These are phyloP conservation scores for Cryptosporidium sp. DNA, from an alignment of 169 alveolate species.

Conservation along the genomic window DNA sequence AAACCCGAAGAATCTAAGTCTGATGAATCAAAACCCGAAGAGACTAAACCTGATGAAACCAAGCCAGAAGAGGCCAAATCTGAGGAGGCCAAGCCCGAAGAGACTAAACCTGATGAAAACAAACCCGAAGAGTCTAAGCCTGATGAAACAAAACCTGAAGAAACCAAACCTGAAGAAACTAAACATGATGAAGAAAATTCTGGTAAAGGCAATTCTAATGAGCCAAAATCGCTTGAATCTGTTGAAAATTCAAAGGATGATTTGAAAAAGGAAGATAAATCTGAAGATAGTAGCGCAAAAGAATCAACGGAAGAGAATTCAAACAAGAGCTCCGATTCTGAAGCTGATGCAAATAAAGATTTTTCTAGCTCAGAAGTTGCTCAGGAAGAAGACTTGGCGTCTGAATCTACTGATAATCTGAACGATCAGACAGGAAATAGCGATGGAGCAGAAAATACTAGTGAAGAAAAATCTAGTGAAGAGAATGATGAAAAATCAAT, in stretches of 20 bases:
- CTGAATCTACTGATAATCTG: conserved; percentile 8
- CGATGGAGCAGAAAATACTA: background rate
- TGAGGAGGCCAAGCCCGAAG: background rate
- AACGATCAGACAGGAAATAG: background rate
- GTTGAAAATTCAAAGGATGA: background rate
- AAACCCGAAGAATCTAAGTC: background rate
- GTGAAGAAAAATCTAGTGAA: background rate
- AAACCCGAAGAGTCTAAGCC: background rate
- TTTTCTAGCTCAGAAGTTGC: conserved; percentile 24
- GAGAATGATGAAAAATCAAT: background rate
- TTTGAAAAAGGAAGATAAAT: conserved; percentile 8
- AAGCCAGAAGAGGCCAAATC: background rate
- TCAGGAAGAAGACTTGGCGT: conserved; percentile 22
- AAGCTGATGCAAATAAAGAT: background rate
- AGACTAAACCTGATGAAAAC: background rate
- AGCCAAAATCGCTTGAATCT: background rate
- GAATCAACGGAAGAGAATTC: background rate
- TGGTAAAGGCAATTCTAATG: background rate
- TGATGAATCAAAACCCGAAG: background rate
- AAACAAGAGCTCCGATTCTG: conserved; percentile 16
- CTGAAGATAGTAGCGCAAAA: background rate
- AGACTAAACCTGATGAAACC: too few species aligned
- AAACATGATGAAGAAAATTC: background rate
- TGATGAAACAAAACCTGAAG: background rate
- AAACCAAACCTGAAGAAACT: background rate